Evolutionary conservation across 805 yeast species (phyloP), one percentile per base, ranked within the genome.

Genomic region (Lipomyces yamanashiensis): DNA sequence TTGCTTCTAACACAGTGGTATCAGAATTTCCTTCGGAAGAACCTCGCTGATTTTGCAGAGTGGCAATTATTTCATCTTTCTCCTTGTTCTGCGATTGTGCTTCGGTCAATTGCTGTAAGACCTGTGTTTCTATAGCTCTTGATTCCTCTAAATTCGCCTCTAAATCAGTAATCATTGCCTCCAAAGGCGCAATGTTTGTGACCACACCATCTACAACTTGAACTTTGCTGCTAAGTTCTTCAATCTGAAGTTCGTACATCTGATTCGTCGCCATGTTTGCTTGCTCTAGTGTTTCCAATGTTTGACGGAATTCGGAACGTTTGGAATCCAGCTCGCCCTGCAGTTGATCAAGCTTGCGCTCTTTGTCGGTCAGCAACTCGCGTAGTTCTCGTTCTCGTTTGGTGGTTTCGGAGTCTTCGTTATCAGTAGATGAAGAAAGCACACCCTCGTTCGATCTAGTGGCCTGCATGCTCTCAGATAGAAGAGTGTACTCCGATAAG

Each of bases 261-360:
- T 61, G 63, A 40, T 47, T 58, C 23, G 68, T 59, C 9, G 68
- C 68, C 45, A 50, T 40, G 21, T 51, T 54, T 9, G 68, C 66
- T 40, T 55, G 68, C 36, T 62, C 63, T 7, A 66, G 56, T 4
- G 68, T 47, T 37, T 72, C 76, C 43, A 73, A 64, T 6, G 72
- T 70, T 21, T 61, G 68, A 17, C 78, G 66, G 67, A 76, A 77
- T 69, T 71, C 77, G 52, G 54, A 71, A 28, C 74, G 68, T 63
- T 71, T 75, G 49, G 56, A 67, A 50, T 68, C 79, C 48, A 72
- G 59, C 54, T 72, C 74, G 34, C 67, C 39, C 62, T 71, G 68
- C 59, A 73, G 66, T 8, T 54, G 64, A 8, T 66, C 67, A 34
- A 73, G 72, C 61, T 71, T 72, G 12, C 71, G 67, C 43, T 74